These are phyloP conservation scores for Citropsis articulata DNA, from an alignment of 345 rosid genomes.

Conservation along the genomic window DNA sequence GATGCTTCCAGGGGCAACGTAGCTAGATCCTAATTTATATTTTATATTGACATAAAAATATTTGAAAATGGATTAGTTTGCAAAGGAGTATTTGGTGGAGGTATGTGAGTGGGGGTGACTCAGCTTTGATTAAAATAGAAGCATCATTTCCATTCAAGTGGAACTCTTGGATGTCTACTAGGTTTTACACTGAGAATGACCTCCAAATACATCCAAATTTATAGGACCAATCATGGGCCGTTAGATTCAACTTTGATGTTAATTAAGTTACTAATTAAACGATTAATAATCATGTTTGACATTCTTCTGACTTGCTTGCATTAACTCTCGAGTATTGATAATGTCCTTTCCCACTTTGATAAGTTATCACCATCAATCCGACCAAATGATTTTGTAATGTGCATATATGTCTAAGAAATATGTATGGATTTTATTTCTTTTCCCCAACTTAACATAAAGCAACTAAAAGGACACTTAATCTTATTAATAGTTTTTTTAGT, in stretches of 20 bases:
- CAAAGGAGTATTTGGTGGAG: not conserved
- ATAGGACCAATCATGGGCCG: not conserved
- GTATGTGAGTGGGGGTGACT: conserved; percentile 22
- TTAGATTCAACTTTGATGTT: not conserved
- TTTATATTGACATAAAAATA: no score
- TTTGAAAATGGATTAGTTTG: not conserved
- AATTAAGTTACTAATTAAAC: not conserved
- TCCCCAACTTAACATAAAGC: not conserved
- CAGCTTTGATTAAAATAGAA: conserved; percentile 8
- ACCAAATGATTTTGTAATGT: not conserved
- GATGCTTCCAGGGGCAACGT: no score
- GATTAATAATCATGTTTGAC: not conserved
- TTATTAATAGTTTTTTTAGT: not conserved
- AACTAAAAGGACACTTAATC: not conserved
- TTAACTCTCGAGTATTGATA: not conserved
- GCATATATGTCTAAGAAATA: not conserved
- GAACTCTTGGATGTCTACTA: conserved; percentile 21
- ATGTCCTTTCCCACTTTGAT: not conserved
- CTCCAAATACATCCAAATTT: not conserved
- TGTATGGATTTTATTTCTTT: not conserved
- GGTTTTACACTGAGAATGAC: conserved; percentile 1
- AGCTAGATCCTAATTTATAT: no score
- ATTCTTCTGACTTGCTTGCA: not conserved
- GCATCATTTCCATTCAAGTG: conserved; percentile 12
- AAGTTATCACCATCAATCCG: not conserved